phyloP scores from a whole-genome alignment of 805 yeast species.

The Zygotorulaspora sp. region DNA sequence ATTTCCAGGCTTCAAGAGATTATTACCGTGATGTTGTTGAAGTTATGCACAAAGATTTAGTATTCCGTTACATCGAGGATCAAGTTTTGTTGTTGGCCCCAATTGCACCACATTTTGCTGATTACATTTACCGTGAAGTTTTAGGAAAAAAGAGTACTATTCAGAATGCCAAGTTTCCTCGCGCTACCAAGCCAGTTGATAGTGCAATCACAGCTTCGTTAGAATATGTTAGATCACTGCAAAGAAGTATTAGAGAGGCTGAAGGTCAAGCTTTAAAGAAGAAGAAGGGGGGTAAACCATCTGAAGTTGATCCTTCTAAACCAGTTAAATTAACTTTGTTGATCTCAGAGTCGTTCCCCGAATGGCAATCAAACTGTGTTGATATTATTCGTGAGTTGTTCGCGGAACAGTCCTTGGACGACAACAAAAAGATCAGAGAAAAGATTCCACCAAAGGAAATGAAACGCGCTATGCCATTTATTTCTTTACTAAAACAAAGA shows the following conservation, averaged over 20 bases:
- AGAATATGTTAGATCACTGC: conserved; percentile 69
- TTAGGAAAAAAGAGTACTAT: conserved; percentile 62
- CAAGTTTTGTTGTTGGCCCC: conserved; percentile 87
- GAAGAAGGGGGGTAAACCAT: conserved; percentile 79
- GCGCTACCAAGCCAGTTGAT: conserved; percentile 62
- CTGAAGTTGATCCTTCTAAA: conserved; percentile 67
- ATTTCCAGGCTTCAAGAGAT: conserved; percentile 92
- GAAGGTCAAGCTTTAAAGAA: conserved; percentile 83
- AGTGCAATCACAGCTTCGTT: conserved; percentile 60
- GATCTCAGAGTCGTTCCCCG: conserved; percentile 81
- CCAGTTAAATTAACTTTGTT: conserved; percentile 72
- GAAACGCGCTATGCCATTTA: conserved; percentile 98
- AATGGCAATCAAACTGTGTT: conserved; percentile 81
- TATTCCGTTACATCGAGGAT: conserved; percentile 74
- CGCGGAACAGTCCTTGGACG: conserved; percentile 57
- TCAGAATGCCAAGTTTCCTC: conserved; percentile 77
- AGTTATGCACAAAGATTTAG: conserved; percentile 78
- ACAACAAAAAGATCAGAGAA: conserved; percentile 58
- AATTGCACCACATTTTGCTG: conserved; percentile 93
- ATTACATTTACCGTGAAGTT: conserved; percentile 80
- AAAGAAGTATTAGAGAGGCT: conserved; percentile 86
- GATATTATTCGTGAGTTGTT: conserved; percentile 75
- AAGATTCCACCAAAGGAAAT: conserved; percentile 75
- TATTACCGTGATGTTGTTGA: conserved; percentile 78
- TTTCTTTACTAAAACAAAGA: conserved; percentile 78